Evolutionary conservation across 23 red algal species (phyloP), one percentile per base, ranked within the genome.

Genomic region (Gracilaria domingensis): DNA sequence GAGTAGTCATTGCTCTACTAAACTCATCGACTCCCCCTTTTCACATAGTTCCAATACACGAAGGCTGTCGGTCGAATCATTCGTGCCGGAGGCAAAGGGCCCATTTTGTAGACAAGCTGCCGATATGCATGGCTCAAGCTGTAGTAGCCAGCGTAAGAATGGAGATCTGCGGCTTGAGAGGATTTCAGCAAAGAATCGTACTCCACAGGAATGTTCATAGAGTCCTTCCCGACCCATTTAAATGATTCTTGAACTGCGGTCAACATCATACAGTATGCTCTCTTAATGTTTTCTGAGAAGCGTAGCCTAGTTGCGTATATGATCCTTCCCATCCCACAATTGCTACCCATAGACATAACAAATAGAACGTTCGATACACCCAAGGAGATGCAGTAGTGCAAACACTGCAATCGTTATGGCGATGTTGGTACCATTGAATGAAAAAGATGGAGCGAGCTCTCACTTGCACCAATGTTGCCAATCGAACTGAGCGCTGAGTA

Each of bases 151-250:
- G 62, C 37, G 39, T 44, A 85, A 20, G 32, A 44, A 39, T 70
- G 40, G 23, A 85, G 30, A 55, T 85, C 81, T 18, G 81, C 70
- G 24, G 58, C 58, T 45, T 85, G 60, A 0, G 81, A 69, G 44
- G 37, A n/a, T 30, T 85, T 66, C 58, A 85, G 61, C 32, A 69
- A n/a, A 14, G 12, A 23, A 23, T 85, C 81, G 32, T 69, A 85
- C 30, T 69, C 61, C 37, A 71, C 25, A 16, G 55, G 7, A 37
- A 85, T 51, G 12, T 70, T 28, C 81, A 25, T 70, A 14, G 58
- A n/a, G 20, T 67, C 59, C 21, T 4, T 18, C 64, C 81, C 81
- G 47, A 85, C 64, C 81, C 59, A 85, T 26, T 12, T 0, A 29
- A 85, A 85, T 14, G 81, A 12, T 17, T 20, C 8, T 44, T 38